Evolutionary conservation across 495 filamentous ascomycete genomes (phyloP), one percentile per base, ranked within the genome.

Genomic region (Penicillium coprophilum): DNA sequence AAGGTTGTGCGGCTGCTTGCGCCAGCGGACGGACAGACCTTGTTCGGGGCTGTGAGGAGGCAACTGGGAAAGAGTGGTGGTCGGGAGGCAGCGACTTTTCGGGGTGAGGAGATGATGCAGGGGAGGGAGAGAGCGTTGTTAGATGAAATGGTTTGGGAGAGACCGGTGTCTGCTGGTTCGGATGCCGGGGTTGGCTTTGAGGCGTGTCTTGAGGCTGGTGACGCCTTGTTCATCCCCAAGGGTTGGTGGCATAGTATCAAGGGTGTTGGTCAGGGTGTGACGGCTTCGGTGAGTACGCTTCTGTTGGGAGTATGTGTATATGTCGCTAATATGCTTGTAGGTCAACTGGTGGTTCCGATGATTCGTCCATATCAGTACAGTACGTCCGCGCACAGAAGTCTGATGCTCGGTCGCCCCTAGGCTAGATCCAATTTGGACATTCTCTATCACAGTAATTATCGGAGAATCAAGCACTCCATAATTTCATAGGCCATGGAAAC

Each of bases 211-310:
- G 67, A 71, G 3, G 72, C 79, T 13, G 86, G 88, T 0, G 92
- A 97, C 77, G 85, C 78, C 0, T 55, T 97, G 41, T 97, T 93
- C 67, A 92, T 98, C 53, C 94, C 93, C 0, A 85, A 82, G 56
- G 91, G 90, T 12, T 98, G 92, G 91, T 98, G 94, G 94, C 94
- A 98, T 80, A 91, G 89, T 66, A 84, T 98, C 48, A 87, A 83
- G 63, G 90, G 92, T 20, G 62, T 84, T 49, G 88, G 86, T 13
- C 60, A 77, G 20, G 81, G 83, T 13, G 80, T 87, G 31, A 88
- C 78, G 45, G 87, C 73, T 47, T 90, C 87, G 58, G 87, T 89
- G 67, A 75, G 82, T 77, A 12, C 46, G 3, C 40, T 40, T 27
- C 3, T 27, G 46, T 28, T n/a, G 15, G 49, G 55, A 20, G 23